Evolutionary conservation across 2,329 filamentous ascomycete species (phyloP), one percentile per base, ranked within the genome.

Genomic region (Cryphonectria nitschkei): DNA sequence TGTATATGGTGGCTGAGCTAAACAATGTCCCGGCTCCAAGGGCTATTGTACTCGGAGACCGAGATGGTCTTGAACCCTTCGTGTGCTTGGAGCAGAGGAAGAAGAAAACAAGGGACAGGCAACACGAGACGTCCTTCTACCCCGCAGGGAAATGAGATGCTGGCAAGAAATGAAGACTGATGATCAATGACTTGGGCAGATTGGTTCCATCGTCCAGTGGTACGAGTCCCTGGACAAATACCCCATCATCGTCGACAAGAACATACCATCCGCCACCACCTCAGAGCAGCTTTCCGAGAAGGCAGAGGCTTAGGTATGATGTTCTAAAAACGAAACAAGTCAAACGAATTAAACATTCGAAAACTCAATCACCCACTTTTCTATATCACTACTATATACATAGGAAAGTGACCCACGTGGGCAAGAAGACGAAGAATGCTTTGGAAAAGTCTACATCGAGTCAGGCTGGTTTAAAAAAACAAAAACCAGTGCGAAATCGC

Each of bases 161-260:
- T 16, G 46, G 37, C 14, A 29, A 14, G 29, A 26, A 26, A 22
- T 43, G 52, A 61, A 41, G 3, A 46, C 71, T 72, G 65, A 72
- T 62, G 37, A 50, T 22, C 39, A 13, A n/a, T 39, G 14, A 22
- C 7, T 37, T 8, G 46, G 6, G 5, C 41, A 79, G 78, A 75
- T 78, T 34, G 78, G 78, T 11, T 79, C 77, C 14, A 56, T 77
- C 4, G 72, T 79, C 13, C 78, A 79, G 70, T 78, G 78, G 76
- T 80, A 76, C 58, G 78, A 80, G 68, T 77, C 76, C 11, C 73
- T 80, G 52, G 77, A 79, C 71, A 80, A 79, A 56, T 78, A 79
- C 70, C 75, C 79, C 9, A 67, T 80, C 22, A 72, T 77, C 43
- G 29, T 72, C 58, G 67, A 72, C 46, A 41, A 56, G 14, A 63